These are phyloP conservation scores for Mrakia frigida DNA, from an alignment of 768 basidiomycete genomes.

Conservation along the genomic window DNA sequence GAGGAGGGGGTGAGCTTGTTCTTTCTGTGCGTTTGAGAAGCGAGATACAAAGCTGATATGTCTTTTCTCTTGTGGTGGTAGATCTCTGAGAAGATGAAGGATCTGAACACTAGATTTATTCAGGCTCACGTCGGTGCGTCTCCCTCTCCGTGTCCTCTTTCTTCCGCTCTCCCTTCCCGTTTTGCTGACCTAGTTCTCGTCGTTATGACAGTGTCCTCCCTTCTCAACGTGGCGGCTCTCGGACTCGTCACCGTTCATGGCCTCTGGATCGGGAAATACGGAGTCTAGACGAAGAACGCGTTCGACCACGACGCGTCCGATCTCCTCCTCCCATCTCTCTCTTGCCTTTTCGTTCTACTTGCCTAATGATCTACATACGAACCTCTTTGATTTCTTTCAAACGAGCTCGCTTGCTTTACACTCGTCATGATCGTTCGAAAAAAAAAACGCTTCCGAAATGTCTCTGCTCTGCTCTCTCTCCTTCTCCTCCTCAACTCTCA, in stretches of 20 bases:
- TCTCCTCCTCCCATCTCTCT: neutral
- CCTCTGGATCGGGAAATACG: neutral
- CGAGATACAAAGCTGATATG: neutral
- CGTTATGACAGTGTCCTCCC: neutral
- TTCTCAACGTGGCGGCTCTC: neutral
- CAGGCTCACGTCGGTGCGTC: neutral
- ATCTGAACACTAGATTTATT: neutral
- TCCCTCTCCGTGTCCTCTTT: no score
- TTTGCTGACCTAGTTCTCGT: neutral
- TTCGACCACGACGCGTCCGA: neutral
- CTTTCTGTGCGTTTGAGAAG: neutral
- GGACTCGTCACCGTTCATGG: neutral
- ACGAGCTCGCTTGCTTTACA: neutral
- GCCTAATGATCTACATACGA: no score
- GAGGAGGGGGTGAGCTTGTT: neutral
- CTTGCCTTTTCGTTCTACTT: neutral
- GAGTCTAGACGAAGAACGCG: neutral
- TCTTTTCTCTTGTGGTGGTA: neutral
- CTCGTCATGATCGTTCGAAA: no score
- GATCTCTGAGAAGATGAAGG: neutral
- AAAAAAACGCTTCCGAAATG: no score
- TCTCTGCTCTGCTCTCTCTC: no score
- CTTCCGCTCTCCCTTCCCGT: neutral
- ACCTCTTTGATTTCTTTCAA: no score
- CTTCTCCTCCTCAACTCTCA: no score